Evolutionary conservation across 306 rosid species (phyloP), one percentile per base, ranked within the genome.

Genomic region (Crotalaria pallida): DNA sequence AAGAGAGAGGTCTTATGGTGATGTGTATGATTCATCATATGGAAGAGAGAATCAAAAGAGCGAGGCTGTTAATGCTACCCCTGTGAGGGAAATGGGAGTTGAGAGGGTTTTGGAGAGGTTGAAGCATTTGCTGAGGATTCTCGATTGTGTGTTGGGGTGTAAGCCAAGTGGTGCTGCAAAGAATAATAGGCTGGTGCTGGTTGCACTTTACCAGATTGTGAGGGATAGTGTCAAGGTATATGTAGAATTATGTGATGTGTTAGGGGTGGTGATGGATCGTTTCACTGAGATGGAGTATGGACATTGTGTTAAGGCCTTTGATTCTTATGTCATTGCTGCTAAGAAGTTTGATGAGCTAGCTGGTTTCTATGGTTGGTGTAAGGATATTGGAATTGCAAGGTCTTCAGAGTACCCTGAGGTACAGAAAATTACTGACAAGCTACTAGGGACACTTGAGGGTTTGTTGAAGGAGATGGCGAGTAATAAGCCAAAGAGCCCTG

Each of bases 381-480:
- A 86, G 77, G 92, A 88, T 47, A 62, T 60, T 68, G 96, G 98
- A 13, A 79, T 92, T 68, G 89, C 91, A 1, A 66, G 83, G 80
- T 80, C 98, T 8, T 88, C 95, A 2, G 96, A 92, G 81, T 92
- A 74, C 67, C 96, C 98, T 22, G 92, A 89, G 70, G 91, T 88
- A 23, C 87, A 84, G 82, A 83, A 73, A 53, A 88, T 92, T 31
- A 84, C 92, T 11, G 88, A 85, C 31, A 75, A 67, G 76, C 88
- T 88, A 60, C 63, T 89, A 51, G 83, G 83, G 74, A 89, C 88
- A 3, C 87, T 89, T 4, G 94, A 86, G 76, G 89, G 89, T 15
- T 92, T 84, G 62, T 74, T 89, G 76, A 92, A 84, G 84, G 86
- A 62, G 58, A 92, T 82, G 64, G 89, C 81, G 90, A 43, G 73